phyloP scores from a whole-genome alignment of 2,329 filamentous ascomycete species.

The Penicillium expansum region DNA sequence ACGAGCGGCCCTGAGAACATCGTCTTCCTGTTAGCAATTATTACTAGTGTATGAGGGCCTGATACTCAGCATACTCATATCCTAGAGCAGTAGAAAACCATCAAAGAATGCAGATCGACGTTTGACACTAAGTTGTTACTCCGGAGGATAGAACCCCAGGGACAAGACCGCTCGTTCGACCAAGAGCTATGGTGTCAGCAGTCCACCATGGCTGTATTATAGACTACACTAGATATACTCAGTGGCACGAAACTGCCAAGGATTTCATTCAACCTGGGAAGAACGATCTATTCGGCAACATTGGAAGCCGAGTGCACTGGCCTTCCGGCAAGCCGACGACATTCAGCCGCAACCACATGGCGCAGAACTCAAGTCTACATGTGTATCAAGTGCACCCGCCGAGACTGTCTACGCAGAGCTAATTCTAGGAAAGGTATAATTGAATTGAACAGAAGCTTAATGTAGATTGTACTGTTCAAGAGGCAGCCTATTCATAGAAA shows the following conservation, averaged over 20 bases:
- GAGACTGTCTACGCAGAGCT: background rate
- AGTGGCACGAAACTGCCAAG: background rate
- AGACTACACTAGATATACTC: background rate
- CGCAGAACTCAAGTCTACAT: background rate
- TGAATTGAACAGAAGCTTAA: background rate
- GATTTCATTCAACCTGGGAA: background rate
- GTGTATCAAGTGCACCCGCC: background rate
- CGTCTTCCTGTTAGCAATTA: background rate
- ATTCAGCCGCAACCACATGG: background rate
- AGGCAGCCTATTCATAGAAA: background rate
- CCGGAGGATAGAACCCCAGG: background rate
- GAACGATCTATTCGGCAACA: background rate
- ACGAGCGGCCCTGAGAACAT: background rate
- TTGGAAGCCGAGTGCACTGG: too few relatives aligned
- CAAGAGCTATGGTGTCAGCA: background rate
- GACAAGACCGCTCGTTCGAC: background rate
- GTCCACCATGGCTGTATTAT: background rate
- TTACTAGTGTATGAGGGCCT: background rate
- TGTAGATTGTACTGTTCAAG: background rate
- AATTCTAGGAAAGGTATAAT: background rate
- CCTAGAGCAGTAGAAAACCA: background rate
- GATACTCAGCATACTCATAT: background rate
- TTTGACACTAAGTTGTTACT: too few relatives aligned
- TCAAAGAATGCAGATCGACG: background rate
- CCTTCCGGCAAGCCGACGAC: too few relatives aligned